Evolutionary conservation across 345 rosid species (phyloP).

Genomic region (Arabidopsis arenosa): DNA sequence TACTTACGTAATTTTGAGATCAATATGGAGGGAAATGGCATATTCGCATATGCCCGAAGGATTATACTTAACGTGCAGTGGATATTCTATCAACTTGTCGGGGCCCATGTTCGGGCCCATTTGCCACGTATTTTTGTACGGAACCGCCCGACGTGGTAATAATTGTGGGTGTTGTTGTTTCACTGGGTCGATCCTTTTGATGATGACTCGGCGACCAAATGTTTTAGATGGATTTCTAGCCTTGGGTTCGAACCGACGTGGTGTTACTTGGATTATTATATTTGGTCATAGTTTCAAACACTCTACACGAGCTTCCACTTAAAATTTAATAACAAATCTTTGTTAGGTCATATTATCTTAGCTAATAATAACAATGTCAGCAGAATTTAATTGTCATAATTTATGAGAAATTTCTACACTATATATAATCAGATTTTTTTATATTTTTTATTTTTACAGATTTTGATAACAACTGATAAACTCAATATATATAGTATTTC

Average conservation of each 20-base stretch:
- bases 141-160: constrained; percentile 33
- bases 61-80: constrained; percentile 46
- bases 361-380: not conserved
- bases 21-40: constrained; percentile 30
- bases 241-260: constrained; percentile 37
- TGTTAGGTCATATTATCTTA: constrained; percentile 14
- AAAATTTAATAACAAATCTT: constrained; percentile 9
- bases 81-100: constrained; percentile 41
- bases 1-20: not conserved
- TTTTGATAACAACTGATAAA: not conserved
- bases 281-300: not conserved
- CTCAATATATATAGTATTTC: not conserved
- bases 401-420: no score
- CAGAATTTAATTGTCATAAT: not conserved
- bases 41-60: constrained; percentile 45
- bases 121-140: constrained; percentile 37
- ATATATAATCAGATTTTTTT: not conserved
- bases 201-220: constrained; percentile 17
- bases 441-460: not conserved
- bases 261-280: constrained; percentile 12
- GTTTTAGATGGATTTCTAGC: constrained; percentile 22
- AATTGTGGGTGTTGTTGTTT: constrained; percentile 18
- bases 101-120: constrained; percentile 23
- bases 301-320: constrained; percentile 16
- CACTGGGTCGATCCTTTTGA: not conserved